Evolutionary conservation across 1,284 basidiomycete species (phyloP).

Genomic region (Rhodotorula sp.): DNA sequence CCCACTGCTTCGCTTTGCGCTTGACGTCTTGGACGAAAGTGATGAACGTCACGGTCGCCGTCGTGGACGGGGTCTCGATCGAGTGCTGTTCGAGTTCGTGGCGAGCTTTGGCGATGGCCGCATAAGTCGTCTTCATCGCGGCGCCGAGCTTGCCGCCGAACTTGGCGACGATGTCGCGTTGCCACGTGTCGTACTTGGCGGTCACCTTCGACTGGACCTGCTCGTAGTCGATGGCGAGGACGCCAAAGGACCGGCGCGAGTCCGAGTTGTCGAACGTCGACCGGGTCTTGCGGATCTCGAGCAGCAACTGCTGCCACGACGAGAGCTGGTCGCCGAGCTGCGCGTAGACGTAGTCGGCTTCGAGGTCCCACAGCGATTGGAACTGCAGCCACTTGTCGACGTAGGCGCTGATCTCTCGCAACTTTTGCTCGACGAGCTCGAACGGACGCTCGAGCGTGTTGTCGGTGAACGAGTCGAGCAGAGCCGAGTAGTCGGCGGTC

Average conservation of each 20-base stretch:
- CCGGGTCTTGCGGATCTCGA: constrained; percentile 92
- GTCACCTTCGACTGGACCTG: constrained; percentile 96
- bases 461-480: constrained; percentile 68
- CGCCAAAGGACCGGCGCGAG: constrained; percentile 84
- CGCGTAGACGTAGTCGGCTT: constrained; percentile 92
- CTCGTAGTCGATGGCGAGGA: constrained; percentile 94
- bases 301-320: constrained; percentile 88
- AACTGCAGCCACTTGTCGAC: constrained; percentile 98
- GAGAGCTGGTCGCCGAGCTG: constrained; percentile 87
- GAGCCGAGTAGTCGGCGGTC: constrained; percentile 55
- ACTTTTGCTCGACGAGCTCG: constrained; percentile 79
- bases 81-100: constrained; percentile 90
- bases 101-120: constrained; percentile 83
- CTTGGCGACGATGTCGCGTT: constrained; percentile 84
- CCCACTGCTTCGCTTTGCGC: constrained; percentile 93
- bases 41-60: constrained; percentile 96
- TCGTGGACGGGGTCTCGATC: constrained; percentile 70
- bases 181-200: constrained; percentile 98
- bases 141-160: constrained; percentile 90
- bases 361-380: constrained; percentile 97
- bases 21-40: constrained; percentile 99
- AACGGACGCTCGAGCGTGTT: constrained; percentile 78
- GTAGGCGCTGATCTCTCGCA: constrained; percentile 81
- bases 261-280: constrained; percentile 96
- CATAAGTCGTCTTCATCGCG: constrained; percentile 95